Evolutionary conservation across 805 yeast genomes (phyloP).

Genomic region (Candida insectorum): DNA sequence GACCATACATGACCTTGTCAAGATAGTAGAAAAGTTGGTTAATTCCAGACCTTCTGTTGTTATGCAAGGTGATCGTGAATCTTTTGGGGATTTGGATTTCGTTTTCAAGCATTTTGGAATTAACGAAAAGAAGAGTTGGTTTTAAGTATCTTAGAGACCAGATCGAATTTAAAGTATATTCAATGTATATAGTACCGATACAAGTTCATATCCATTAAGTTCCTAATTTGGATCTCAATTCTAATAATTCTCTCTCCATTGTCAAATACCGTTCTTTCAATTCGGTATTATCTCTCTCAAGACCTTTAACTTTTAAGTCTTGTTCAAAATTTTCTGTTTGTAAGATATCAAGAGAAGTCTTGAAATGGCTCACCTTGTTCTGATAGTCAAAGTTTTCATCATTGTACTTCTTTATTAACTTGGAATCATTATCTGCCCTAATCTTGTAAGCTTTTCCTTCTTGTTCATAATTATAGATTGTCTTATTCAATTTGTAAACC

Average conservation of each 20-base stretch:
- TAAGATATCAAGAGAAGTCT: conserved; percentile 36
- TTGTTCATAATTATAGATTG: conserved; percentile 48
- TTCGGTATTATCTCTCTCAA: conserved; percentile 55
- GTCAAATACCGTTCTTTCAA: conserved; percentile 50
- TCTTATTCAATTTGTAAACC: conserved; percentile 52
- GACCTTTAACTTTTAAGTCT: conserved; percentile 42
- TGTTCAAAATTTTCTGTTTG: conserved; percentile 38
- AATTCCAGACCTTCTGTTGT: conserved; percentile 84
- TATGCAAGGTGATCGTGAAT: conserved; percentile 81
- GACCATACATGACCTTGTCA: conserved; percentile 61
- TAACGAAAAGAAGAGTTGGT: conserved; percentile 37
- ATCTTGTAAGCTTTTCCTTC: conserved; percentile 51
- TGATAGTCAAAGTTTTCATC: conserved; percentile 59
- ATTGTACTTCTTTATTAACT: conserved; percentile 49
- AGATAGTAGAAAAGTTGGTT: conserved; percentile 72
- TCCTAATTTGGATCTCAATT: conserved; percentile 41
- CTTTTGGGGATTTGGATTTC: conserved; percentile 78
- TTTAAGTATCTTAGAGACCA: not conserved
- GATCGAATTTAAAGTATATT: too few relatives aligned
- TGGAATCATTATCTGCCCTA: conserved; percentile 48
- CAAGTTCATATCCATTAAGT: conserved; percentile 6
- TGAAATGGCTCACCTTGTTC: conserved; percentile 42
- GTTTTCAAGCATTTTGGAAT: conserved; percentile 70
- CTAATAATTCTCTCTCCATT: conserved; percentile 55
- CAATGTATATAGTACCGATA: conserved; percentile 1